Evolutionary conservation across 2,329 filamentous ascomycete genomes (phyloP).

Genomic region (Microsporum canis): DNA sequence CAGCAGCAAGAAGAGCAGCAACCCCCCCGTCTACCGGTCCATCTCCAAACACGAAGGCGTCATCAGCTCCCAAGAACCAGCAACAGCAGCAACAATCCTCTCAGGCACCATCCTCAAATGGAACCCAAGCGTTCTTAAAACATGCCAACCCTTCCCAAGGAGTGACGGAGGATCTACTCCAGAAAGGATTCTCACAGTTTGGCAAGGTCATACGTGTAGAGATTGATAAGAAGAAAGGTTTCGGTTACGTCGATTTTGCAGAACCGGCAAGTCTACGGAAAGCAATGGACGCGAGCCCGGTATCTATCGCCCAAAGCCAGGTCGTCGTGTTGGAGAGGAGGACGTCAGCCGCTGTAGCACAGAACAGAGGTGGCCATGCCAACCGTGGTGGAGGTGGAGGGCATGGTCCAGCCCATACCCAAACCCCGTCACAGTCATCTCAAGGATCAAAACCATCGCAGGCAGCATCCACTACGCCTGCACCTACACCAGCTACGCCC

Average conservation of each 20-base stretch:
- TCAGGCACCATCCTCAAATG: slow-evolving; percentile 13
- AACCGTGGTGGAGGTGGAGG: neutral
- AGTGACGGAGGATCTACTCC: slow-evolving; percentile 70
- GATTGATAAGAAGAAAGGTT: slow-evolving; percentile 89
- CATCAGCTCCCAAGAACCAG: slow-evolving; percentile 1
- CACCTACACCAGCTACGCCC: neutral
- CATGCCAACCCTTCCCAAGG: slow-evolving; percentile 83
- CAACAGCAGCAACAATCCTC: slow-evolving; percentile 9
- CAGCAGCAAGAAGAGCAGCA: slow-evolving; percentile 5
- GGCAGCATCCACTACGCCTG: neutral
- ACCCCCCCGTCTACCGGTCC: slow-evolving; percentile 19
- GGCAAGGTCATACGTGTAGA: slow-evolving; percentile 70
- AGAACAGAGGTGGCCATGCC: slow-evolving; percentile 4
- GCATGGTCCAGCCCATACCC: neutral
- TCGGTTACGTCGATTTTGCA: slow-evolving; percentile 83
- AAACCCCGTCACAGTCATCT: neutral
- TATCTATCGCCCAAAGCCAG: slow-evolving; percentile 70
- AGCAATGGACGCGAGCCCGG: slow-evolving; percentile 69
- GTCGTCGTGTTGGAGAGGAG: slow-evolving; percentile 69
- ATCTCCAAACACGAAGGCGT: slow-evolving; percentile 2
- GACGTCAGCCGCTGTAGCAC: slow-evolving; percentile 11
- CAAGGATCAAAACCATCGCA: neutral
- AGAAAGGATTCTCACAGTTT: slow-evolving; percentile 60
- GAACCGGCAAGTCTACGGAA: slow-evolving; percentile 61
- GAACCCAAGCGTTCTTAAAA: slow-evolving; percentile 57